Evolutionary conservation across 192 early-diverging fungal genomes (phyloP).

Genomic region (Globomyces pollinis-pini): DNA sequence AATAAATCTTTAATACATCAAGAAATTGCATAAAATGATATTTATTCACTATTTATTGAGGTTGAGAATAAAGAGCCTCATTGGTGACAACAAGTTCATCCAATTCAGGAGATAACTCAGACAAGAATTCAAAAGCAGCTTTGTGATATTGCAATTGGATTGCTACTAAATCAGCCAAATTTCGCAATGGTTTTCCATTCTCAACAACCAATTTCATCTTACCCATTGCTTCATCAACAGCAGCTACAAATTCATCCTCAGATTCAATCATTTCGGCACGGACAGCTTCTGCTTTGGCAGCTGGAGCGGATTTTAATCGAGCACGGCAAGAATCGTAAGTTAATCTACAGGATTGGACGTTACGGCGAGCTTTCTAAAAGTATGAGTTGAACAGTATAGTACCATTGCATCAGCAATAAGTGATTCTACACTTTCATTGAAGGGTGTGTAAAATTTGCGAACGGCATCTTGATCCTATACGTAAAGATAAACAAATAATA

Average conservation of each 20-base stretch:
- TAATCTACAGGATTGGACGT: slow-evolving; percentile 75
- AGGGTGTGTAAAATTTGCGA: slow-evolving; percentile 69
- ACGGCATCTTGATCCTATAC: slow-evolving; percentile 66
- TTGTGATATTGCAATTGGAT: slow-evolving; percentile 84
- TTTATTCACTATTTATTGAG: slow-evolving; percentile 6
- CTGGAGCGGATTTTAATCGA: slow-evolving; percentile 61
- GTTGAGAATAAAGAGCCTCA: slow-evolving; percentile 55
- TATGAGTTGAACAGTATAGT: not conserved
- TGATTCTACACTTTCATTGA: slow-evolving; percentile 59
- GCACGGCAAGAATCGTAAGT: slow-evolving; percentile 81
- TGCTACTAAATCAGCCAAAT: slow-evolving; percentile 76
- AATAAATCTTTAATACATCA: no score
- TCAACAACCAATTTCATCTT: slow-evolving; percentile 91
- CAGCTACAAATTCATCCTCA: slow-evolving; percentile 92
- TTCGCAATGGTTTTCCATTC: slow-evolving; percentile 74
- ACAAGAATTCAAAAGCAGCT: slow-evolving; percentile 32
- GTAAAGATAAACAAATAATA: no score
- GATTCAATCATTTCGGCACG: slow-evolving; percentile 80
- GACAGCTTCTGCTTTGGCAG: slow-evolving; percentile 64
- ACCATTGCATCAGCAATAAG: slow-evolving; percentile 71
- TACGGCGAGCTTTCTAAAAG: slow-evolving; percentile 64
- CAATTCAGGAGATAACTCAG: slow-evolving; percentile 66
- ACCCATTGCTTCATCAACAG: slow-evolving; percentile 89
- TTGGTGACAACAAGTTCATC: slow-evolving; percentile 93
- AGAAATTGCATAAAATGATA: no score